phyloP scores from a whole-genome alignment of 352 stramenopile species.

The Globisporangium heterothallicum region DNA sequence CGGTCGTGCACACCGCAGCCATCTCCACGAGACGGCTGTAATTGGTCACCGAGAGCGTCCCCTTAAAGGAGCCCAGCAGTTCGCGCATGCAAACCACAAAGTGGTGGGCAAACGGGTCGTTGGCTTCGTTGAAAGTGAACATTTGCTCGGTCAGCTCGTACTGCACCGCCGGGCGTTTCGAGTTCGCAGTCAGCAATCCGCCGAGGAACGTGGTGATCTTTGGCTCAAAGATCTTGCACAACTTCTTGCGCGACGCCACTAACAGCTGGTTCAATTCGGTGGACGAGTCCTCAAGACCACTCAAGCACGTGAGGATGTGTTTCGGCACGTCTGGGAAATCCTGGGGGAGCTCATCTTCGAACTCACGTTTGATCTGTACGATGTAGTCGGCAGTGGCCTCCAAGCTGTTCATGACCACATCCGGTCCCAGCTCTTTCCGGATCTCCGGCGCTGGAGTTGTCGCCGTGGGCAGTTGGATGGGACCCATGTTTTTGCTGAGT shows the following conservation, averaged over 20 bases:
- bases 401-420: slow-evolving; percentile 83
- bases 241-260: slow-evolving; percentile 60
- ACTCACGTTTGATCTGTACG: slow-evolving; percentile 68
- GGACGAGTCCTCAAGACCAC: slow-evolving; percentile 65
- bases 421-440: slow-evolving; percentile 54
- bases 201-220: slow-evolving; percentile 55
- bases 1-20: slow-evolving; percentile 32
- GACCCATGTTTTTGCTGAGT: slow-evolving; percentile 76
- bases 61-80: slow-evolving; percentile 45
- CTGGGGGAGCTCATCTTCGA: slow-evolving; percentile 61
- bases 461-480: slow-evolving; percentile 25
- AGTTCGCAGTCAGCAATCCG: slow-evolving; percentile 36
- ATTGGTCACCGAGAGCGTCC: slow-evolving; percentile 53
- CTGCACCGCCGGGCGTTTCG: slow-evolving; percentile 38
- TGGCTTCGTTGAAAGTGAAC: slow-evolving; percentile 86
- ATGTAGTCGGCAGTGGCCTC: slow-evolving; percentile 75
- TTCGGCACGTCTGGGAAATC: slow-evolving; percentile 70
- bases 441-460: slow-evolving; percentile 22
- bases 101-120: slow-evolving; percentile 77
- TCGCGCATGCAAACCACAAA: slow-evolving; percentile 62
- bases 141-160: slow-evolving; percentile 83
- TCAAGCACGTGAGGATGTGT: slow-evolving; percentile 70
- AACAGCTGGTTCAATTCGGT: slow-evolving; percentile 67
- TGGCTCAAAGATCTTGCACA: slow-evolving; percentile 69
- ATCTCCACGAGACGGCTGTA: slow-evolving; percentile 47